Base-by-base conservation (phyloP, 192 early-diverging fungal genomes). In the Oehlia diaphana region DNA sequence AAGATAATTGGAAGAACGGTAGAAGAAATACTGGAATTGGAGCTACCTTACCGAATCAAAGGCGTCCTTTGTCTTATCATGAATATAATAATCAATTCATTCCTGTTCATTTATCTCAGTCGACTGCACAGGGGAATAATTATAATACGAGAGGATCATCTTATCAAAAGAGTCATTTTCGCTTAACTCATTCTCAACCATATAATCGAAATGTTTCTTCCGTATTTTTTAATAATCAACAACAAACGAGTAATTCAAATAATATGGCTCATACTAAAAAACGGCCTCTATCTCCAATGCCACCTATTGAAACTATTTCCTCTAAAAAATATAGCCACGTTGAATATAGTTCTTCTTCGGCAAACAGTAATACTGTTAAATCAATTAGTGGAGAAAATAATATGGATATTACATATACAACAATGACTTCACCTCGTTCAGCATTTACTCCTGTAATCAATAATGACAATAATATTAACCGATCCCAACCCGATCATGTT, bases 221-320 rank as follows among this genome's bases (percentile, higher is more conserved):
- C 53, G 2, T 21, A 7, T 58, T 16, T 21, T 58, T 21, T 6
- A 58, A 21, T 58, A 58, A 67, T 66, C n/a, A 31, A 33, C 65
- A 28, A 28, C 26, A 33, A 33, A 2, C 65, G 12, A 19, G 5
- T 35, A 67, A 33, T 16, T 12, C 65, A 16, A 67, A 67, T 35
- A 67, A 14, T 35, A 28, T 33, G 71, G 6, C 44, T 42, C 33
- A 33, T 16, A 50, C 71, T 8, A 75, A 63, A 23, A 75, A 75
- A 16, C 23, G 74, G 33, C 74, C 74, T 9, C 63, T 75, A 63
- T 75, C 74, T 37, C 74, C 74, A 19, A 37, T 75, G 61, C 33
- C 61, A 63, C 61, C 74, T 12, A 28, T 35, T 4, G 74, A 75
- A 37, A 1, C 33, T 35, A 23, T n/a, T 75, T 35, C 23, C n/a